A percentile compares a stretch with the other conserved stretches of the same genome.
Conservation (phyloP, 2,329 filamentous ascomycete species). For the Coniochaeta hoffmannii region DNA sequence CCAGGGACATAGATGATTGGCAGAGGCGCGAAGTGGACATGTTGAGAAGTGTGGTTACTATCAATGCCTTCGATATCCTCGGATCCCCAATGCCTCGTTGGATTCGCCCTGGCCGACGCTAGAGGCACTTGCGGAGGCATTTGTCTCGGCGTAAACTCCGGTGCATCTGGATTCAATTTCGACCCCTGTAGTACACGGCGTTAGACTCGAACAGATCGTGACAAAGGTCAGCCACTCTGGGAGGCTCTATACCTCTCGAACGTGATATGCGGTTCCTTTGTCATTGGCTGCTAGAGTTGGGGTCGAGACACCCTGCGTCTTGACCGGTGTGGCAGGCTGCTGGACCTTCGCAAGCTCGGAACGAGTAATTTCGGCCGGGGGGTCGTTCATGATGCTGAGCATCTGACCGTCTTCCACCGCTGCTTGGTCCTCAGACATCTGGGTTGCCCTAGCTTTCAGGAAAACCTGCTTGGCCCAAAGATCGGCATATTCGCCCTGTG, state of each 20-base stretch:
- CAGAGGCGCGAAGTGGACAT: neutral
- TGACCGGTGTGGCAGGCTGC: neutral
- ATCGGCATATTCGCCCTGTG: constrained; percentile 54
- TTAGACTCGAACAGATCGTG: constrained; percentile 35
- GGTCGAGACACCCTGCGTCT: neutral
- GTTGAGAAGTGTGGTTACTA: neutral
- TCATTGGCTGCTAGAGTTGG: neutral
- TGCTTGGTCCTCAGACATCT: constrained; percentile 16
- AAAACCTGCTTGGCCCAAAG: constrained; percentile 60
- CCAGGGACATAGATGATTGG: neutral
- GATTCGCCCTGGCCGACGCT: neutral
- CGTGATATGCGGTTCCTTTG: constrained; percentile 19
- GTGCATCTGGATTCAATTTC: constrained; percentile 47
- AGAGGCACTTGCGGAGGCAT: neutral
- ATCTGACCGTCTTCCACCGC: constrained; percentile 11
- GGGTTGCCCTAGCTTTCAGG: constrained; percentile 38
- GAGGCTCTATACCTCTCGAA: constrained; percentile 43
- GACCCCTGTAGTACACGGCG: constrained; percentile 34
- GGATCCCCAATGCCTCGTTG: neutral
- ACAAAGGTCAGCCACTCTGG: constrained; percentile 22
- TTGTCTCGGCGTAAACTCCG: constrained; percentile 45
- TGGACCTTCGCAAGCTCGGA: constrained; percentile 27
- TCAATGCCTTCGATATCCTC: neutral
- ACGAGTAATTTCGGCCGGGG: constrained; percentile 27
- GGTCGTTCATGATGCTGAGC: constrained; percentile 25